A percentile compares a stretch with the other conserved stretches of the same genome.
These are phyloP conservation scores for Populus simonii DNA, from an alignment of 345 rosid species.

Conservation along the genomic window DNA sequence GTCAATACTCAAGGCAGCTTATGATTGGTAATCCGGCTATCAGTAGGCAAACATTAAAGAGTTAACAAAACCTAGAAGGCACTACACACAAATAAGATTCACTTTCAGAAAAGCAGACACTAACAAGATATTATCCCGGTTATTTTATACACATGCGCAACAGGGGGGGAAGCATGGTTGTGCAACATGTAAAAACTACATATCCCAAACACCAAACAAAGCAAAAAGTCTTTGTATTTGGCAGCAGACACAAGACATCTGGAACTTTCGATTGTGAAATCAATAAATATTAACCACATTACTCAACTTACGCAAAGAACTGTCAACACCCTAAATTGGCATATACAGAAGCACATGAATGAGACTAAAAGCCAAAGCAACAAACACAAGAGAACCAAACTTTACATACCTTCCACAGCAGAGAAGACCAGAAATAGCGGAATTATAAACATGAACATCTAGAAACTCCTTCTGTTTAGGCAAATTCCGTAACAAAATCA, in stretches of 20 bases:
- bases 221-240: background rate
- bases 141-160: no score
- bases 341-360: no score
- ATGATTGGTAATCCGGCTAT: background rate
- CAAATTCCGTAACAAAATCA: constrained; percentile 57
- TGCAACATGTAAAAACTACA: background rate
- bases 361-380: background rate
- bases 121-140: no score
- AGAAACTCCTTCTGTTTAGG: constrained; percentile 52
- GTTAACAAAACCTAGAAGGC: background rate
- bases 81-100: background rate
- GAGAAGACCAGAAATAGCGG: constrained; percentile 71
- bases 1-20: background rate
- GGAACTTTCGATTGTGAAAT: no score
- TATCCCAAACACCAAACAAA: background rate
- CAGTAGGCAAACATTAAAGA: background rate
- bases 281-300: no score
- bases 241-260: no score
- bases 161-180: background rate
- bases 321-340: no score
- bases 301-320: no score
- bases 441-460: constrained; percentile 70
- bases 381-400: background rate
- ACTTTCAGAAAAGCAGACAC: no score
- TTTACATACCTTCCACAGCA: constrained; percentile 51